Evolutionary conservation across 23 red algal species (phyloP).

Genomic region (Gracilaria caudata): DNA sequence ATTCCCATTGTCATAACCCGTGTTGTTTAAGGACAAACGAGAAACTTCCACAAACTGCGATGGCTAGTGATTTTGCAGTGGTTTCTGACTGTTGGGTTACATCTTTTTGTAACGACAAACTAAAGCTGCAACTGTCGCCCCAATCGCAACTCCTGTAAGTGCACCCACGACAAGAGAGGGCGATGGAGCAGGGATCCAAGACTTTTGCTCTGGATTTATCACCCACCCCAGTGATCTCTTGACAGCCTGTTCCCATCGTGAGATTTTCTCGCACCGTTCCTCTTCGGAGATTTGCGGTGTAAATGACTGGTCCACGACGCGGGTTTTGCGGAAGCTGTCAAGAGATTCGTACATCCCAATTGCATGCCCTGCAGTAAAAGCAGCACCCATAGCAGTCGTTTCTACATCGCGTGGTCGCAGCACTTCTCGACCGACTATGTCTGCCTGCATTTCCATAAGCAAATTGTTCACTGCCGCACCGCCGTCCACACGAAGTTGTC

Average conservation of each 20-base stretch:
- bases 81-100: background rate
- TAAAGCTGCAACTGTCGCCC: background rate
- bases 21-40: background rate
- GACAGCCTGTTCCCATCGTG: conserved; percentile 77
- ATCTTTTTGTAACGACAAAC: conserved; percentile 19
- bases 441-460: conserved; percentile 88
- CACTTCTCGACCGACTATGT: conserved; percentile 72
- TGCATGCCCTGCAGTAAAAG: conserved; percentile 79
- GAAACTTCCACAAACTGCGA: background rate
- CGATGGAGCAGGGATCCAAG: background rate
- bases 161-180: background rate
- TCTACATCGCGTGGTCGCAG: conserved; percentile 79
- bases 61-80: background rate
- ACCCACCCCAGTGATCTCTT: conserved; percentile 79
- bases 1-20: too few species aligned
- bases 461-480: conserved; percentile 76
- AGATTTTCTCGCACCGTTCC: conserved; percentile 46
- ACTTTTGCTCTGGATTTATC: background rate
- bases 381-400: conserved; percentile 91
- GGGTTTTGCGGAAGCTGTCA: conserved; percentile 66
- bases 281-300: conserved; percentile 58
- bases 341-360: conserved; percentile 61
- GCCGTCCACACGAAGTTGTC: conserved; percentile 84
- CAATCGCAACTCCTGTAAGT: background rate
- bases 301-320: conserved; percentile 64